phyloP scores from a whole-genome alignment of 768 basidiomycete genomes.

The Lactarius quietus region DNA sequence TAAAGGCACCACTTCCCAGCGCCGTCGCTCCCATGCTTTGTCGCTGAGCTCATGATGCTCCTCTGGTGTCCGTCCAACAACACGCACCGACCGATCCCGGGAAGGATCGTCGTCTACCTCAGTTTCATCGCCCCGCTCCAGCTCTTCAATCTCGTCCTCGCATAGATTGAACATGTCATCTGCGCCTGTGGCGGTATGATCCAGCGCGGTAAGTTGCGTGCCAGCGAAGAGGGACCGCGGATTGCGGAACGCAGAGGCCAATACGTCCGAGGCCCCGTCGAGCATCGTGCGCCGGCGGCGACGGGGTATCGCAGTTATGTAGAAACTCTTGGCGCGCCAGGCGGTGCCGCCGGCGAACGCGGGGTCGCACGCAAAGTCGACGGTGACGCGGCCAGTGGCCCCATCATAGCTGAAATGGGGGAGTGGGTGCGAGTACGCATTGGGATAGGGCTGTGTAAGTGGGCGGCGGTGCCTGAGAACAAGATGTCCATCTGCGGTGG shows the following conservation, averaged over 20 bases:
- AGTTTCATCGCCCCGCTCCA: conserved; percentile 72
- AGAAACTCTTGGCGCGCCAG: conserved; percentile 59
- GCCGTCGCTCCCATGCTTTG: conserved; percentile 40
- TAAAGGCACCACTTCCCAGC: conserved; percentile 49
- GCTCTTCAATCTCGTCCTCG: conserved; percentile 76
- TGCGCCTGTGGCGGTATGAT: conserved; percentile 26
- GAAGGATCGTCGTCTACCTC: conserved; percentile 75
- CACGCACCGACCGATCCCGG: conserved; percentile 50
- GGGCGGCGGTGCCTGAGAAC: conserved; percentile 78
- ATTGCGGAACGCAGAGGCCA: conserved; percentile 54
- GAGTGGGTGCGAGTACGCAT: conserved; percentile 69
- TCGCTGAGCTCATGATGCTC: conserved; percentile 33
- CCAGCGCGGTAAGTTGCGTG: conserved; percentile 1
- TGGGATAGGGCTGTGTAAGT: conserved; percentile 73
- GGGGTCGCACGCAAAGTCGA: conserved; percentile 62
- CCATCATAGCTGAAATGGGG: conserved; percentile 62
- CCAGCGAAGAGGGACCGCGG: conserved; percentile 51
- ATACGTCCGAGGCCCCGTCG: conserved; percentile 64
- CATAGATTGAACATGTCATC: conserved; percentile 46
- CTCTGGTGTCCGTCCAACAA: conserved; percentile 48
- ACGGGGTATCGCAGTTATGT: conserved; percentile 63
- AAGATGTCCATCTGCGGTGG: conserved; percentile 53
- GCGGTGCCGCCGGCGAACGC: conserved; percentile 44
- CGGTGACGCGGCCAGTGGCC: conserved; percentile 55
- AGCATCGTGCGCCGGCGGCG: conserved; percentile 65